A percentile compares a stretch with the other conserved stretches of the same genome.
These are phyloP conservation scores for Colletotrichum tanaceti DNA, from an alignment of 2,329 filamentous ascomycete species.

Conservation along the genomic window DNA sequence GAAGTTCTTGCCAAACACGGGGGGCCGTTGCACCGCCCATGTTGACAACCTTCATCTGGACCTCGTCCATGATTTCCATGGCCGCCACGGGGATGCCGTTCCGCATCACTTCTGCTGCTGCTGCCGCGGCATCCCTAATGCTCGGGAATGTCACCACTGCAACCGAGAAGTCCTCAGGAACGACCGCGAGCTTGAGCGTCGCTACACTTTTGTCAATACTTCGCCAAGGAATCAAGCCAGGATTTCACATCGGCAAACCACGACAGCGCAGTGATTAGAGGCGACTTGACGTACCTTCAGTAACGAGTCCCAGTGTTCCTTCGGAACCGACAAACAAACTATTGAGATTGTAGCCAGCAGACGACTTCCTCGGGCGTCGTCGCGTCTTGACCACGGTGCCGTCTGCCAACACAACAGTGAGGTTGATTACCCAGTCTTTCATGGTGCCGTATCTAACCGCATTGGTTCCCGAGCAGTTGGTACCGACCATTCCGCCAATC, in stretches of 20 bases:
- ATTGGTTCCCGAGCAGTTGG: slow-evolving; percentile 82
- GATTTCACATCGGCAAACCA: not conserved
- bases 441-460: slow-evolving; percentile 86
- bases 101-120: slow-evolving; percentile 81
- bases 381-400: slow-evolving; percentile 84
- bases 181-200: slow-evolving; percentile 81
- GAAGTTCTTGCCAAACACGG: slow-evolving; percentile 77
- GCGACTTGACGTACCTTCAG: slow-evolving; percentile 64
- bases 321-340: slow-evolving; percentile 84
- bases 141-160: slow-evolving; percentile 83
- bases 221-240: not conserved
- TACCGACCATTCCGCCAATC: slow-evolving; percentile 86
- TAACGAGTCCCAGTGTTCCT: slow-evolving; percentile 83
- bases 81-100: slow-evolving; percentile 78
- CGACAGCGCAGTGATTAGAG: not conserved
- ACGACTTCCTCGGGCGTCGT: slow-evolving; percentile 81
- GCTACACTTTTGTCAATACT: slow-evolving; percentile 52
- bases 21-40: slow-evolving; percentile 76
- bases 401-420: slow-evolving; percentile 84
- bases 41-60: slow-evolving; percentile 88
- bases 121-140: slow-evolving; percentile 79
- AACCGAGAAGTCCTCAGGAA: slow-evolving; percentile 81
- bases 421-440: slow-evolving; percentile 88
- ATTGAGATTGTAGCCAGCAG: slow-evolving; percentile 86
- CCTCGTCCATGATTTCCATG: slow-evolving; percentile 90